Conservation (phyloP, 257 asterid genomes). For the Primulina tabacum region DNA sequence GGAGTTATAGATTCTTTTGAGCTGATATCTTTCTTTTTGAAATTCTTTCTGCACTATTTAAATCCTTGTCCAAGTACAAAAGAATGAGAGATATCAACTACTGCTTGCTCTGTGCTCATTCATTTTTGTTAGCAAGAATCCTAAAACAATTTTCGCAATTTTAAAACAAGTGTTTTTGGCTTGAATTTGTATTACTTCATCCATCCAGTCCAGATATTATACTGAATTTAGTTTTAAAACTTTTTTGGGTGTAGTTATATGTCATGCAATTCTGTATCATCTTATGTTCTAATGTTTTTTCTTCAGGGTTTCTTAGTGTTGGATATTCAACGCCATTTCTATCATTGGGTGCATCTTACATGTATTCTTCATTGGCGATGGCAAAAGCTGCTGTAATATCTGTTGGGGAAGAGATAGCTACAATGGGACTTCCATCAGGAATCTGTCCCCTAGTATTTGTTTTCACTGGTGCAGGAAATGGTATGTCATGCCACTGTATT, state of each 20-base stretch:
- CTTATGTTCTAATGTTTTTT: background rate
- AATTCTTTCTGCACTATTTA: background rate
- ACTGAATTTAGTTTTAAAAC: background rate
- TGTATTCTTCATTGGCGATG: constrained; percentile 92
- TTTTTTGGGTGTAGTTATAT: constrained; percentile 3
- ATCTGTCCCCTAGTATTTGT: constrained; percentile 89
- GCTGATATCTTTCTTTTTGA: background rate
- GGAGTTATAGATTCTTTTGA: constrained; percentile 7
- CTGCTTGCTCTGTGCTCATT: background rate
- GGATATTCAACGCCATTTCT: constrained; percentile 97
- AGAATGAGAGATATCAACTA: background rate
- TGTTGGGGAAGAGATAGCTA: constrained; percentile 94
- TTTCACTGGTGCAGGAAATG: constrained; percentile 90
- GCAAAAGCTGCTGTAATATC: constrained; percentile 97
- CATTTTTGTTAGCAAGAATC: background rate
- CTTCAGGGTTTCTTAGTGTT: constrained; percentile 82
- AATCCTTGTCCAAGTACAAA: background rate
- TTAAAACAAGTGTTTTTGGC: background rate
- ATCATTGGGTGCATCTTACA: constrained; percentile 81
- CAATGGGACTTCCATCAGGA: constrained; percentile 77
- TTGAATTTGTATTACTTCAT: background rate
- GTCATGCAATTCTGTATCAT: constrained; percentile 1
- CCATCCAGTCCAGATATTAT: constrained; percentile 4
- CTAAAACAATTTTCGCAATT: background rate
- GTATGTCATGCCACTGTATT: constrained; percentile 36